These are phyloP conservation scores for Colletotrichum cereale DNA, from an alignment of 2,329 filamentous ascomycete species.

Conservation along the genomic window DNA sequence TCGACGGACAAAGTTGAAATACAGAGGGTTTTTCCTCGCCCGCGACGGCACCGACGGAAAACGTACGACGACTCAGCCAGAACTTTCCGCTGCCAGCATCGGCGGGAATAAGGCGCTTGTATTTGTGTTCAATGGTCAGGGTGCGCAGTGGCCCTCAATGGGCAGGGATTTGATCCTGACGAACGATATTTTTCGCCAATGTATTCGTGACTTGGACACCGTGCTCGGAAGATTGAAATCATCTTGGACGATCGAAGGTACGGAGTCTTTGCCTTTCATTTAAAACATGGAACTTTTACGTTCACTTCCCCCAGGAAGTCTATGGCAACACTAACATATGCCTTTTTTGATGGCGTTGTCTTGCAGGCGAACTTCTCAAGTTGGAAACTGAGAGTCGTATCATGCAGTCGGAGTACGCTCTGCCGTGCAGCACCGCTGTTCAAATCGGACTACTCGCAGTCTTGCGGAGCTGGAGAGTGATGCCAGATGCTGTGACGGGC, in stretches of 20 bases:
- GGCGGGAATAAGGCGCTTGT: slow-evolving; percentile 45
- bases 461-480: not conserved
- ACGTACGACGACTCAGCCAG: no score
- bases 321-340: no score
- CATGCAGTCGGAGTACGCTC: not conserved
- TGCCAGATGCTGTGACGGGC: not conserved
- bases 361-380: no score
- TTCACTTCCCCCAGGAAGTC: no score
- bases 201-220: slow-evolving; percentile 37
- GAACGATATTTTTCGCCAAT: slow-evolving; percentile 13
- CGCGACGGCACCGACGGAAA: not conserved
- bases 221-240: slow-evolving; percentile 48
- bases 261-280: not conserved
- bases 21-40: slow-evolving; percentile 44
- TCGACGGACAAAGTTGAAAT: slow-evolving; percentile 45
- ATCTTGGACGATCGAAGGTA: slow-evolving; percentile 36
- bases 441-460: not conserved
- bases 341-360: no score
- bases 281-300: no score
- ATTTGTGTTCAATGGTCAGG: slow-evolving; percentile 40
- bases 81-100: not conserved
- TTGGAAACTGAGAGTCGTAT: not conserved
- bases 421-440: not conserved
- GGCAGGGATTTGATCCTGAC: slow-evolving; percentile 19
- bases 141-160: slow-evolving; percentile 38